phyloP scores from a whole-genome alignment of 352 stramenopile species.

The Thraustotheca clavata region DNA sequence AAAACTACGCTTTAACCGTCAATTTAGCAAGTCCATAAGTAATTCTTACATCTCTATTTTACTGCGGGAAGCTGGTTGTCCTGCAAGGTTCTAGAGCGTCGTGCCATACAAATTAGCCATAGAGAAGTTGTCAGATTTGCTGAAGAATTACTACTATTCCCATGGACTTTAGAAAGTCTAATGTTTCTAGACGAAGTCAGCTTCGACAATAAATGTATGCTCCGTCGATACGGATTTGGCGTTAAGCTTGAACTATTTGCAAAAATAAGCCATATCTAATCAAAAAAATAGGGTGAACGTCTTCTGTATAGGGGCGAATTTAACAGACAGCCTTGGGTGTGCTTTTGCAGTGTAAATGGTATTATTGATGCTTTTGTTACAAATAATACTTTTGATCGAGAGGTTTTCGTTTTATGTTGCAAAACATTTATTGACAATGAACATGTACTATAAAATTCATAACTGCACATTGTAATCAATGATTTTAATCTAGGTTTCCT shows the following conservation, averaged over 20 bases:
- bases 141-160: slow-evolving; percentile 23
- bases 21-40: too few relatives aligned
- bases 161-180: slow-evolving; percentile 22
- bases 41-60: too few relatives aligned
- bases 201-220: slow-evolving; percentile 31
- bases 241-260: too few relatives aligned
- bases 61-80: too few relatives aligned
- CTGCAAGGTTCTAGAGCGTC: slow-evolving; percentile 4
- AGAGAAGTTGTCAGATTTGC: slow-evolving; percentile 3
- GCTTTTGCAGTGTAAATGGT: slow-evolving; percentile 25
- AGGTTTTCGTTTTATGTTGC: slow-evolving; percentile 25
- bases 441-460: too few relatives aligned
- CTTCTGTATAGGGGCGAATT: slow-evolving; percentile 26
- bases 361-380: slow-evolving; percentile 28
- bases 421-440: too few relatives aligned
- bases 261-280: too few relatives aligned
- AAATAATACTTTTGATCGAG: slow-evolving; percentile 26
- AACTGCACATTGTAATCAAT: too few relatives aligned
- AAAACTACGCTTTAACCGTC: too few relatives aligned
- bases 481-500: slow-evolving; percentile 22
- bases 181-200: slow-evolving; percentile 29
- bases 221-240: slow-evolving; percentile 25
- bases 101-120: slow-evolving; percentile 6
- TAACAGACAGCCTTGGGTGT: slow-evolving; percentile 25
- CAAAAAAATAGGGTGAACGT: slow-evolving; percentile 23